Base-by-base conservation (phyloP, 2,329 filamentous ascomycete genomes). In the Setomelanomma holmii region DNA sequence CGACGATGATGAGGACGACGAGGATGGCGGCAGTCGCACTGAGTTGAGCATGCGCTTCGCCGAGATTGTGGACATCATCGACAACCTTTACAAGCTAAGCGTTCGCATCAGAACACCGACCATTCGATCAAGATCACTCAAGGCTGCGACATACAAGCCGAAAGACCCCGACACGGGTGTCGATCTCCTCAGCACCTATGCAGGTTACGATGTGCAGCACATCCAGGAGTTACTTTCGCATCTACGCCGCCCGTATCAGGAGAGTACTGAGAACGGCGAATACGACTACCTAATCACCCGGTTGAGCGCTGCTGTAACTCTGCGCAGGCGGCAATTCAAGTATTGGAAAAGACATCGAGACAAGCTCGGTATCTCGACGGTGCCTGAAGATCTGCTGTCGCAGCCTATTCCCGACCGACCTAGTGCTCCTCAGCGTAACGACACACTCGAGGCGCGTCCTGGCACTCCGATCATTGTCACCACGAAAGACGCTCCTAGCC, bases 281-380 rank as follows among this genome's bases (percentile, higher is more conserved):
- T 51, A 66, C 40, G 64, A 67, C 6, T 62, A 55, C 23, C 51
- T 75, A 14, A 49, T 63, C 11, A 45, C 50, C 6, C 67, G 72
- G 10, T 45, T 75, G 12, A 66, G 66, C 44, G 63, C 57, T 20
- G 61, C 65, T 1, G 64, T 75, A 16, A 75, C 73, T 0, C 61
- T 71, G 20, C 68, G 73, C 20, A 62, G 73, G 35, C 64, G 72
- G 6, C 71, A 74, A 30, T 75, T 75, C 54, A 73, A 71, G 49
- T 75, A 75, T 19, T 75, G 73, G 73, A 67, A 64, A 42, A 56
- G 71, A 49, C 68, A 74, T 51, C 63, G 72, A 33, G 72, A 75
- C 24, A 75, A 75, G 51, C 45, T 75, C 6, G 66, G 61, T 7
- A 46, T 61, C 1, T 61, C 67, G 4, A 60, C 60, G 4, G 16